These are phyloP conservation scores for Gynandropsis gynandra DNA, from an alignment of 345 rosid species.

Conservation along the genomic window DNA sequence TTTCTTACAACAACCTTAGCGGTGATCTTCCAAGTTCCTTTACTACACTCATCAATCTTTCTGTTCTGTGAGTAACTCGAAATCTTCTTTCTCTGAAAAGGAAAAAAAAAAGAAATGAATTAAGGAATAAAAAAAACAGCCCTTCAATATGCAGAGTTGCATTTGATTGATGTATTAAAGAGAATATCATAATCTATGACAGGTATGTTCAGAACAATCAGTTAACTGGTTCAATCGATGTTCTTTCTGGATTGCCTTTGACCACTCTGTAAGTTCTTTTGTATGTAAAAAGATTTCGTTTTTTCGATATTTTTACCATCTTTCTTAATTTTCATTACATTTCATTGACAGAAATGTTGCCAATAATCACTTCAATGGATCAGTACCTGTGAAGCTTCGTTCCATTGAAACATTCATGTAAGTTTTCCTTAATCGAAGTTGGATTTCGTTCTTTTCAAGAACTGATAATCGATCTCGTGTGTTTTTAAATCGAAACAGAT, in stretches of 20 bases:
- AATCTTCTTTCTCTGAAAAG: conserved; percentile 13
- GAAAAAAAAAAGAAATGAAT: background rate
- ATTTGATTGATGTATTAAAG: background rate
- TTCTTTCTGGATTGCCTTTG: conserved; percentile 60
- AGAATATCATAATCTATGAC: conserved; percentile 12
- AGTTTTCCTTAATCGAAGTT: conserved; percentile 23
- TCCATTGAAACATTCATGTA: conserved; percentile 66
- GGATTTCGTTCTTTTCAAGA: conserved; percentile 1
- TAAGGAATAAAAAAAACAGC: background rate
- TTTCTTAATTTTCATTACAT: conserved; percentile 6
- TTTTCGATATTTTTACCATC: background rate
- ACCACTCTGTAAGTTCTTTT: conserved; percentile 61
- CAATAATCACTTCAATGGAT: conserved; percentile 77
- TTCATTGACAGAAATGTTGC: conserved; percentile 75
- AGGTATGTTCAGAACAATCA: conserved; percentile 90
- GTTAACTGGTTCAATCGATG: conserved; percentile 68
- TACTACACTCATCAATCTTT: conserved; percentile 56
- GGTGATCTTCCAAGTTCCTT: conserved; percentile 89
- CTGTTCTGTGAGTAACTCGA: conserved; percentile 58
- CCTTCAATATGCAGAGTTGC: no score
- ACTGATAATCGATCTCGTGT: background rate
- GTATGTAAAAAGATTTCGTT: background rate
- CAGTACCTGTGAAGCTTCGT: conserved; percentile 75
- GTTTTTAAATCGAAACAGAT: conserved; percentile 48
- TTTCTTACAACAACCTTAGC: conserved; percentile 84